Evolutionary conservation across 345 rosid genomes (phyloP).

Genomic region (Eucalyptus pumila): DNA sequence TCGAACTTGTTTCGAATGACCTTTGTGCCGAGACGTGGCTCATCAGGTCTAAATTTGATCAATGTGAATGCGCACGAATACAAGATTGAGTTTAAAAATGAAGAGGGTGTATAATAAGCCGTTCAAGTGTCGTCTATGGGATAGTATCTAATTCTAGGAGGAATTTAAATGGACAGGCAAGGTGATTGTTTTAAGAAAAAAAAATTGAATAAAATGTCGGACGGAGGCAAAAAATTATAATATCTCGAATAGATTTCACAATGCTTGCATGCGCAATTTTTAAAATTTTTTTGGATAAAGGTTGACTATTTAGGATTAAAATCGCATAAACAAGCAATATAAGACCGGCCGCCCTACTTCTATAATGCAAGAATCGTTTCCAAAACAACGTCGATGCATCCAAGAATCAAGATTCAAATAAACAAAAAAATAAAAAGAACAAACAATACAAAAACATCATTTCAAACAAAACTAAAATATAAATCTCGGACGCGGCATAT

Average conservation of each 20-base stretch:
- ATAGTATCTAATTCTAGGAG: neutral
- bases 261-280: neutral
- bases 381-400: neutral
- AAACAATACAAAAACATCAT: neutral
- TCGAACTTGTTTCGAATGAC: neutral
- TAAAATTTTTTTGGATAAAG: neutral
- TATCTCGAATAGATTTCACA: neutral
- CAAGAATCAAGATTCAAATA: neutral
- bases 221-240: neutral
- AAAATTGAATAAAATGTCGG: neutral
- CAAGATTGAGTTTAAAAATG: neutral
- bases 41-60: neutral
- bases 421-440: neutral
- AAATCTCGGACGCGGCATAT: neutral
- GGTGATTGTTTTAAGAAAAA: neutral
- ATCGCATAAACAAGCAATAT: neutral
- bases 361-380: neutral
- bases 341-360: neutral
- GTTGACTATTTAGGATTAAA: neutral
- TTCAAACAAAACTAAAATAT: too few relatives aligned
- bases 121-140: neutral
- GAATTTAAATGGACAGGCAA: neutral
- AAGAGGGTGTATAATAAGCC: neutral
- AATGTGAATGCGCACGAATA: neutral
- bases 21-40: neutral